phyloP scores from a whole-genome alignment of 2,329 filamentous ascomycete species.

The Chrysoporthe austroafricana region DNA sequence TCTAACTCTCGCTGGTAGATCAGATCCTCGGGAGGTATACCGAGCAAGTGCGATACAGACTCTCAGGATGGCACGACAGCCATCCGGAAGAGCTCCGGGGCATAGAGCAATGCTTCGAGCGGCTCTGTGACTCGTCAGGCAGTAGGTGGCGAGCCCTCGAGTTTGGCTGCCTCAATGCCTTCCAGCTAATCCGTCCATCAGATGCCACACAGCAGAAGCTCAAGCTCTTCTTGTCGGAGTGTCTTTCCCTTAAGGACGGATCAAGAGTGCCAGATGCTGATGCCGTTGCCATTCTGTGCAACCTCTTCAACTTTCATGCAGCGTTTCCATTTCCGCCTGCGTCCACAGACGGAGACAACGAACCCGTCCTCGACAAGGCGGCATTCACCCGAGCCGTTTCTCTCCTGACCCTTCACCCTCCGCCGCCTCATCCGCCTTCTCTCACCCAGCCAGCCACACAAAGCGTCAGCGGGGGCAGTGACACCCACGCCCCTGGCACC shows the following conservation, averaged over 20 bases:
- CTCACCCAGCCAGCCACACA: neutral
- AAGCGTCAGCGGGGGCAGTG: neutral
- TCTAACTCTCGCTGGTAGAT: neutral
- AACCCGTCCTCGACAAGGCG: neutral
- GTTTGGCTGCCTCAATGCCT: neutral
- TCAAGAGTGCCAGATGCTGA: neutral
- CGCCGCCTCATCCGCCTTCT: neutral
- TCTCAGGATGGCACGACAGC: neutral
- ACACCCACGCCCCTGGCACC: neutral
- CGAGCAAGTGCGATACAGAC: neutral
- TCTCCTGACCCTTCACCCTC: neutral
- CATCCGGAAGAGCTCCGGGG: neutral
- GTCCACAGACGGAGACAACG: neutral
- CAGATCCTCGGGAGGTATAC: neutral
- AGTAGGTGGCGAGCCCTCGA: neutral
- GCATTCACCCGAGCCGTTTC: neutral
- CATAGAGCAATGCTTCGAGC: neutral
- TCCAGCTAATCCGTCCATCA: neutral
- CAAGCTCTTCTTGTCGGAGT: neutral
- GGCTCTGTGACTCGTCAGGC: neutral
- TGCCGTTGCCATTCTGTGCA: neutral
- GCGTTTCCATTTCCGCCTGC: neutral
- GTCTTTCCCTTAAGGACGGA: neutral
- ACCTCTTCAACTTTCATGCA: neutral
- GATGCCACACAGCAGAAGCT: neutral